These are phyloP conservation scores for Uromyces viciae-fabae DNA, from an alignment of 1,284 basidiomycete genomes.

Conservation along the genomic window DNA sequence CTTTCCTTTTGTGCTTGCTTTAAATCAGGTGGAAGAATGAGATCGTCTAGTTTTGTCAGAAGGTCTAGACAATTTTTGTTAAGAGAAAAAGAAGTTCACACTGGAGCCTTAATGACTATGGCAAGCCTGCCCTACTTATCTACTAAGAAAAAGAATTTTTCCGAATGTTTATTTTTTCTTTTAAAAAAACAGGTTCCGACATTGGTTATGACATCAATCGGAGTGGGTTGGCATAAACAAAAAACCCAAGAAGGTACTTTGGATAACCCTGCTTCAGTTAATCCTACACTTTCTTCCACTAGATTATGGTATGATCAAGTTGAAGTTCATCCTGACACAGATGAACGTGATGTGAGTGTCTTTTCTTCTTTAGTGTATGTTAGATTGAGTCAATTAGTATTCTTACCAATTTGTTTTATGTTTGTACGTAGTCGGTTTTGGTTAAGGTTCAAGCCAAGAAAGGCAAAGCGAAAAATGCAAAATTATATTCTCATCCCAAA, in stretches of 20 bases:
- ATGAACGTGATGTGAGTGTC: slow-evolving; percentile 21
- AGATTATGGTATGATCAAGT: slow-evolving; percentile 46
- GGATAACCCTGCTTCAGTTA: slow-evolving; percentile 68
- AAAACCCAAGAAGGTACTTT: slow-evolving; percentile 58
- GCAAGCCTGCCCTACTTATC: background rate
- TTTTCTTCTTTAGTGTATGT: background rate
- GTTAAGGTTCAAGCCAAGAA: no score
- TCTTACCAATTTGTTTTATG: background rate
- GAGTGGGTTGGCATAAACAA: slow-evolving; percentile 67
- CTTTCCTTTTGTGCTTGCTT: background rate
- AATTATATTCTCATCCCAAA: no score
- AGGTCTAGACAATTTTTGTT: slow-evolving; percentile 52
- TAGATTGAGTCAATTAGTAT: no score
- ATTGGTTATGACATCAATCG: slow-evolving; percentile 76
- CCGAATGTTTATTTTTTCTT: background rate
- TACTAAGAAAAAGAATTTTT: background rate
- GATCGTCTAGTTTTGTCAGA: slow-evolving; percentile 58
- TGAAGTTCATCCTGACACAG: slow-evolving; percentile 41
- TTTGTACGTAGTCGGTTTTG: background rate
- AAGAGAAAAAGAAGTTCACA: slow-evolving; percentile 53
- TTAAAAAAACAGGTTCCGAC: slow-evolving; percentile 78
- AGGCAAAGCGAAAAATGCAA: no score
- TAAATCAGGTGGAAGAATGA: slow-evolving; percentile 67
- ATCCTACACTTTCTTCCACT: slow-evolving; percentile 67
- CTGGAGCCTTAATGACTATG: slow-evolving; percentile 63